Base-by-base conservation (phyloP, 352 stramenopile species). In the Phytophthora palmivora region DNA sequence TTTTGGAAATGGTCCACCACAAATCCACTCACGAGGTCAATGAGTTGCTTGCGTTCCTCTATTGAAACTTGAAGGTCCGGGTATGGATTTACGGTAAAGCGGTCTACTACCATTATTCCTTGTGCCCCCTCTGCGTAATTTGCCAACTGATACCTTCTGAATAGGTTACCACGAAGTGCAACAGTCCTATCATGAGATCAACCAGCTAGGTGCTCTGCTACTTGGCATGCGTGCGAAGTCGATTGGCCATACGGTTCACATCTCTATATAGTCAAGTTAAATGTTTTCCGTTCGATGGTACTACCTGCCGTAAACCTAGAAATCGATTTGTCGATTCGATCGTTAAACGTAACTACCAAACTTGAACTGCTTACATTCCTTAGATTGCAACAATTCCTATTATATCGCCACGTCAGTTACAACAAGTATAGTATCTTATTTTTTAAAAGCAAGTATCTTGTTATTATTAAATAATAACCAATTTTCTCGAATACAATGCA, bases 51-150 rank as follows among this genome's bases (percentile, higher is more conserved):
- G n/a, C 60, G 52, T 22, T 69, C 60, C 18, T 45, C 43, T 12
- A 52, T 44, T 14, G 60, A 63, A 1, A 69, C 51, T 6, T 42
- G 38, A 3, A 69, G 60, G n/a, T 45, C 38, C 28, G 52, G 37
- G 26, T 63, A 72, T 15, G 63, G 63, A 45, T 55, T 67, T 3
- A 47, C 43, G 1, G 45, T 37, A 12, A 72, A 72, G 2, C 63
- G 63, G 18, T 53, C 58, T 19, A 64, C 61, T 9, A 49, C 4
- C 57, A 67, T 67, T 41, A 22, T 46, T 28, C 8, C n/a, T 57
- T 30, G 36, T 43, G 3, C 16, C 46, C 24, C 38, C n/a, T 26
- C 36, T 18, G 18, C 28, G 50, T 10, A 65, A 59, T 22, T 65
- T 22, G 38, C 8, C n/a, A 19, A 52, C 46, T 64, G 56, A 37